Percentiles rank a stretch among this genome's conserved stretches.
These are phyloP conservation scores for Aspergillus sclerotioniger DNA, from an alignment of 495 filamentous ascomycete genomes.

Conservation along the genomic window DNA sequence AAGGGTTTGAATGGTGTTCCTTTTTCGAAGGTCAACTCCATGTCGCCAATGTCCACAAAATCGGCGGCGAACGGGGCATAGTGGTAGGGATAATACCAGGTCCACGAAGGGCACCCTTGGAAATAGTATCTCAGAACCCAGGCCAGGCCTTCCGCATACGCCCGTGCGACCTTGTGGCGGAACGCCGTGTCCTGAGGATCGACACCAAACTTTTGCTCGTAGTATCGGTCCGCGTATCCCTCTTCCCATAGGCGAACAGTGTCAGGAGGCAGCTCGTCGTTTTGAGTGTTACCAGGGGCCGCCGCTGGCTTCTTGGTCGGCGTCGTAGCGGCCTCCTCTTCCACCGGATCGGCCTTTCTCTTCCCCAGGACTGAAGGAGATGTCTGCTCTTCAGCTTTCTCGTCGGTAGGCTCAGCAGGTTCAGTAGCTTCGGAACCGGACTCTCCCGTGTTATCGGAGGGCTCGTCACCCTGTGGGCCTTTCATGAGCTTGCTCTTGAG, in stretches of 20 bases:
- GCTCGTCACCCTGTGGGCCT: conserved; percentile 24
- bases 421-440: conserved; percentile 18
- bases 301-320: conserved; percentile 45
- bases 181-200: conserved; percentile 79
- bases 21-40: conserved; percentile 79
- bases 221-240: conserved; percentile 93
- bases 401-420: conserved; percentile 15
- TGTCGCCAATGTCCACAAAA: conserved; percentile 78
- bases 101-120: conserved; percentile 97
- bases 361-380: conserved; percentile 56
- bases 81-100: conserved; percentile 98
- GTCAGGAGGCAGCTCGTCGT: conserved; percentile 67
- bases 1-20: conserved; percentile 87
- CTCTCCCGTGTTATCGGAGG: conserved; percentile 19
- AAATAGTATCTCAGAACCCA: conserved; percentile 99
- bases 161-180: conserved; percentile 83
- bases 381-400: conserved; percentile 23
- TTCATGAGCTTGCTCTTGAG: conserved; percentile 78
- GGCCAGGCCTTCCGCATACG: conserved; percentile 93
- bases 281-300: conserved; percentile 46
- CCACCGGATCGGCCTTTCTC: conserved; percentile 60
- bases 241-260: conserved; percentile 91
- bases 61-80: conserved; percentile 97
- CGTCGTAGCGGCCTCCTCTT: conserved; percentile 54
- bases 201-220: conserved; percentile 94